Conservation (phyloP, 768 basidiomycete species). For the Rhodocollybia butyracea region DNA sequence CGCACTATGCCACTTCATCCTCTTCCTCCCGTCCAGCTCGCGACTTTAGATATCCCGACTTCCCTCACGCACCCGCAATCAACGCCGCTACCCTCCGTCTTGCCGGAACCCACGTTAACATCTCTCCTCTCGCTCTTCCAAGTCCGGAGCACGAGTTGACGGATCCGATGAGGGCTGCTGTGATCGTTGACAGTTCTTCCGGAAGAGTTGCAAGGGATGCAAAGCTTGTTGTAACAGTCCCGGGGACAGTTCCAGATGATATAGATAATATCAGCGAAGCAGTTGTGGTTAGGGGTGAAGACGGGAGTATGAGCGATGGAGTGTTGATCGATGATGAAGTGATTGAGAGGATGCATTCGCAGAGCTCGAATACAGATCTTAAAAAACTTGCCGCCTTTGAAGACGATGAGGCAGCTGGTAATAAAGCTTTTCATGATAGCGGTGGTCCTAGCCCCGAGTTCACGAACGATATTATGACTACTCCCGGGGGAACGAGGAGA, state of each 20-base stretch:
- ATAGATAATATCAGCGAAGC: slow-evolving; percentile 10
- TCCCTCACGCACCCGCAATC: slow-evolving; percentile 51
- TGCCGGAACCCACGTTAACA: slow-evolving; percentile 79
- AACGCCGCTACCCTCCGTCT: slow-evolving; percentile 81
- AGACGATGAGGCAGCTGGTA: background rate
- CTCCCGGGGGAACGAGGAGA: slow-evolving; percentile 30
- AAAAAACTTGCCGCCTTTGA: background rate
- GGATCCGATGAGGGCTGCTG: slow-evolving; percentile 74
- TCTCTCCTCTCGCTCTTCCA: slow-evolving; percentile 84
- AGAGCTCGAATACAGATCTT: slow-evolving; percentile 1
- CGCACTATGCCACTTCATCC: background rate
- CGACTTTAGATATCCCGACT: no score
- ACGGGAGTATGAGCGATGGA: background rate
- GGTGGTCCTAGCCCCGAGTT: no score
- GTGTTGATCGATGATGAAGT: background rate
- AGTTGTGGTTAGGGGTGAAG: background rate
- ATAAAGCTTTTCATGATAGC: no score
- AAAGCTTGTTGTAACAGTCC: slow-evolving; percentile 63
- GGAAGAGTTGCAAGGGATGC: slow-evolving; percentile 22
- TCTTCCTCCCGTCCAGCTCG: slow-evolving; percentile 6
- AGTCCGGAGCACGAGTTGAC: slow-evolving; percentile 90
- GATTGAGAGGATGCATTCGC: background rate
- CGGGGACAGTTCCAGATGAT: slow-evolving; percentile 49
- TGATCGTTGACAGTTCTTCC: no score
- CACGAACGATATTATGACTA: slow-evolving; percentile 15